Evolutionary conservation across 768 basidiomycete genomes (phyloP), one percentile per base, ranked within the genome.

Genomic region (Coprinellus micaceus): DNA sequence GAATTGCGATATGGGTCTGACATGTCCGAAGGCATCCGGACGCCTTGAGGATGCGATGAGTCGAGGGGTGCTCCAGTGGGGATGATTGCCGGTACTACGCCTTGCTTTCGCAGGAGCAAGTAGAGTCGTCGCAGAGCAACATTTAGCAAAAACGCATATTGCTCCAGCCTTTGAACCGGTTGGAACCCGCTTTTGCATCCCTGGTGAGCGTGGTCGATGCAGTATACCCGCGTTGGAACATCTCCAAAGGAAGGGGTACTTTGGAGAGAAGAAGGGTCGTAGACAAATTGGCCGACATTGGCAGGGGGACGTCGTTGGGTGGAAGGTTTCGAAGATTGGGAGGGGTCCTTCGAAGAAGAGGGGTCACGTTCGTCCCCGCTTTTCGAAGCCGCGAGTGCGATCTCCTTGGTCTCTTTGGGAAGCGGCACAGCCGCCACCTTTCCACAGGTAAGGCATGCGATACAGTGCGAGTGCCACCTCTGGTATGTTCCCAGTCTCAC

Each of bases 141-240:
- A 66, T 98, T 98, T 52, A 99, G 77, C 55, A 99, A 73, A 78
- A 95, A 99, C 2, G 97, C 92, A 69, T 97, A 99, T 68, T 99
- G 97, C 75, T 99, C 97, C 60, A 99, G 73, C 55, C 96, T 80
- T 58, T 95, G 93, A 15, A 97, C 97, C 17, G 91, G 80, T 66
- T 91, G 89, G 72, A 98, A 98, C 11, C 95, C 94, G 22, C 72
- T 66, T 54, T 82, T 77, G 64, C 88, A 91, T 15, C 80, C 81
- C 25, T 72, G 63, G 66, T 86, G 84, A 7, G 80, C 84, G 68
- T 96, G 94, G 13, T 88, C 85, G 4, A 78, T 80, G 69, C 96
- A 98, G 58, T 85, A 81, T 60, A 93, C 84, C 49, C 83, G 74
- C 28, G 80, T 84, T 21, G 90, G 89, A 24, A 89, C 82, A 57